phyloP scores from a whole-genome alignment of 2,329 filamentous ascomycete species.

The Aureobasidium sp. region DNA sequence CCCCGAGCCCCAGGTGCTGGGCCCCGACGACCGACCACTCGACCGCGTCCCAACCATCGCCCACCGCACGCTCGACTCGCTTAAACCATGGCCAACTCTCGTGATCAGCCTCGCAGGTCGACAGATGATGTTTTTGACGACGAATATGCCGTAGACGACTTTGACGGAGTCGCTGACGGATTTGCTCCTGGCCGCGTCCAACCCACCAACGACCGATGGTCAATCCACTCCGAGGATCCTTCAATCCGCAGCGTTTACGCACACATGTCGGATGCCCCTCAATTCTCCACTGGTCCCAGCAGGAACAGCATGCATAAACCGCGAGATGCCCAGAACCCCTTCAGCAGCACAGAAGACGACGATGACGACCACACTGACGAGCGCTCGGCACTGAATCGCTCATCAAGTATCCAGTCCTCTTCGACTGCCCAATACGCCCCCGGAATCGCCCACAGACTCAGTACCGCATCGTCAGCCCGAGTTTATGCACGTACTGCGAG shows the following conservation, averaged over 20 bases:
- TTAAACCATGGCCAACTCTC: conserved; percentile 8
- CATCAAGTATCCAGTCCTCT: conserved; percentile 28
- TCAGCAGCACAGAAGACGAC: conserved; percentile 30
- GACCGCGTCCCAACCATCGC: neutral
- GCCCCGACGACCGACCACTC: conserved; percentile 5
- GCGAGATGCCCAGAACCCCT: conserved; percentile 26
- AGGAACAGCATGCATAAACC: conserved; percentile 30
- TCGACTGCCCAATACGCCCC: conserved; percentile 28
- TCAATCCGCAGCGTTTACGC: conserved; percentile 28
- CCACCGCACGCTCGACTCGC: neutral
- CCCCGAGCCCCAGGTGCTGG: conserved; percentile 10
- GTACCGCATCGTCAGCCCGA: conserved; percentile 33
- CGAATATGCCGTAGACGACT: conserved; percentile 38
- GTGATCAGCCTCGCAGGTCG: neutral
- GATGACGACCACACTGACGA: conserved; percentile 21
- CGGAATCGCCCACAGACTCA: conserved; percentile 23
- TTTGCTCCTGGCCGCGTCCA: conserved; percentile 35
- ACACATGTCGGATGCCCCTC: conserved; percentile 20
- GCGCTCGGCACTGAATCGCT: conserved; percentile 19
- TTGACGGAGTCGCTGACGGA: conserved; percentile 40
- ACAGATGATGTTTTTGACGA: conserved; percentile 41
- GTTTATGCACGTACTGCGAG: conserved; percentile 44
- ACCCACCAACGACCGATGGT: conserved; percentile 19
- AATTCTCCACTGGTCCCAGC: neutral
- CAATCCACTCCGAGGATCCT: conserved; percentile 20